Evolutionary conservation across 352 stramenopile species (phyloP).

Genomic region (Blastocystis sp.): DNA sequence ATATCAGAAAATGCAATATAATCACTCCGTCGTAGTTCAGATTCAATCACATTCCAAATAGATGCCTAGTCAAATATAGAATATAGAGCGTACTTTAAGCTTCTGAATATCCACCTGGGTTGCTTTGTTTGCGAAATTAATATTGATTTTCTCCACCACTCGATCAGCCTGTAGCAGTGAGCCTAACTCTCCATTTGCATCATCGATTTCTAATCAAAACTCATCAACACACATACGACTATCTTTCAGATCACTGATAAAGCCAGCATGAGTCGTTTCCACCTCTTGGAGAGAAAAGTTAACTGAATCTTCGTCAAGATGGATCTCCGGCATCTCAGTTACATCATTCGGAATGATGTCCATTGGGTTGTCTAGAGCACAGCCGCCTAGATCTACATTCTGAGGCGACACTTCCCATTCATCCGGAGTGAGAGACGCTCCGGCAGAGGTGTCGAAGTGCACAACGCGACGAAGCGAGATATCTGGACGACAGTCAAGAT

Average conservation of each 20-base stretch:
- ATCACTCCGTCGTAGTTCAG: not conserved
- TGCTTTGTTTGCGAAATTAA: not conserved
- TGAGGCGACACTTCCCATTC: not conserved
- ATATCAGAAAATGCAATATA: not conserved
- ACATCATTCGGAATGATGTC: not conserved
- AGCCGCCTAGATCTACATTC: constrained; percentile 13
- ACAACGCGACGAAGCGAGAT: not conserved
- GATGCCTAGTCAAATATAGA: not conserved
- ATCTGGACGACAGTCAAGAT: not conserved
- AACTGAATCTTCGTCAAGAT: not conserved
- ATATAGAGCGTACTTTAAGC: not conserved
- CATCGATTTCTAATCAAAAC: not conserved
- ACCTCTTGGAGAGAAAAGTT: not conserved
- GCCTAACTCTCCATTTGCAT: not conserved
- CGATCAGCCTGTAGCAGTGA: not conserved
- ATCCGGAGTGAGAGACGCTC: not conserved
- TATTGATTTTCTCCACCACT: not conserved
- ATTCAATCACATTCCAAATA: not conserved
- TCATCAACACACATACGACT: not conserved
- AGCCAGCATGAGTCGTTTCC: not conserved
- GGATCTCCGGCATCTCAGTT: not conserved
- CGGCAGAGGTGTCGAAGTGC: not conserved
- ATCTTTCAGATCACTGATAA: constrained; percentile 24
- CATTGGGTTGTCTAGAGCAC: constrained; percentile 6
- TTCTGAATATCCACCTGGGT: constrained; percentile 7